Conservation (phyloP, 2,329 filamentous ascomycete genomes). For the Amesomyces nigricolor region DNA sequence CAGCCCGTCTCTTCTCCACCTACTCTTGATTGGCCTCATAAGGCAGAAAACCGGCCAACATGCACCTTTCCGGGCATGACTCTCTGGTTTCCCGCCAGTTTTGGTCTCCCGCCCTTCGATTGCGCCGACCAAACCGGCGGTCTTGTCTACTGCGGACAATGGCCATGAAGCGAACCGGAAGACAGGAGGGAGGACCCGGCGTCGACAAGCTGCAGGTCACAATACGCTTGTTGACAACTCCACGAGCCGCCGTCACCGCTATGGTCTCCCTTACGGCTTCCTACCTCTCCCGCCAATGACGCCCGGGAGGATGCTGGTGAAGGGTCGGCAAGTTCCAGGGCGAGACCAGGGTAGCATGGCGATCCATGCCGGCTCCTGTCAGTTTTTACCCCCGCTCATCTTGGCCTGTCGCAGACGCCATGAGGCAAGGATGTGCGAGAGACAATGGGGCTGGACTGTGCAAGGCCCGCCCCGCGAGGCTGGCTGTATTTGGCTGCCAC, state of each 20-base stretch:
- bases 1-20: constrained; percentile 7
- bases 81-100: constrained; percentile 15
- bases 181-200: constrained; percentile 1
- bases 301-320: not conserved
- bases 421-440: not conserved
- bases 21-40: constrained; percentile 21
- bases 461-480: constrained; percentile 4
- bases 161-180: constrained; percentile 1
- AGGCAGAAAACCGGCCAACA: constrained; percentile 12
- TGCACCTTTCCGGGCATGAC: constrained; percentile 22
- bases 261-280: constrained; percentile 1
- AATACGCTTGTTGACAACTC: constrained; percentile 19
- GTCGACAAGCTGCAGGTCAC: constrained; percentile 22
- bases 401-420: not conserved
- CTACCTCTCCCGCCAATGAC: constrained; percentile 11
- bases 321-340: constrained; percentile 6
- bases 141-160: constrained; percentile 4
- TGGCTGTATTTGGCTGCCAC: constrained; percentile 6
- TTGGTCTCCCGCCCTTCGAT: not conserved
- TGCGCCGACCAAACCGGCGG: constrained; percentile 1
- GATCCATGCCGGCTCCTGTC: constrained; percentile 16
- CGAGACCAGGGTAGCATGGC: not conserved
- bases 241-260: constrained; percentile 12
- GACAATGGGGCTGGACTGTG: not conserved
- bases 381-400: constrained; percentile 5